These are phyloP conservation scores for Alternaria conjuncta DNA, from an alignment of 2,329 filamentous ascomycete genomes.

Conservation along the genomic window DNA sequence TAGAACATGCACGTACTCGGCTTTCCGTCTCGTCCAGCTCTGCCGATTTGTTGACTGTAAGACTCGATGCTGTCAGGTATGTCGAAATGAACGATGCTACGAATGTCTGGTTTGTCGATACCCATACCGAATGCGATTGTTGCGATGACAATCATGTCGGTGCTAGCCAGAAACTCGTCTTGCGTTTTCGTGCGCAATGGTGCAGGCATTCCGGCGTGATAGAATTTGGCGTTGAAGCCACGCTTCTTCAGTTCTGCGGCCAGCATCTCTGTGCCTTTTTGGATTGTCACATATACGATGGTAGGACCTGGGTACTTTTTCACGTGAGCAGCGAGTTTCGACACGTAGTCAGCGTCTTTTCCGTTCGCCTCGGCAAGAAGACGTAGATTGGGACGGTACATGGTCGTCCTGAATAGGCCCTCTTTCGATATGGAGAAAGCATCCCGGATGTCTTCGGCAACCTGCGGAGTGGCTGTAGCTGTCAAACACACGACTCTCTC, in stretches of 20 bases:
- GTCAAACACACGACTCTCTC: constrained; percentile 76
- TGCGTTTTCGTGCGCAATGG: constrained; percentile 73
- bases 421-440: constrained; percentile 81
- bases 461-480: constrained; percentile 82
- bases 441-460: constrained; percentile 79
- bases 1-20: constrained; percentile 65
- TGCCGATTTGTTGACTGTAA: constrained; percentile 96
- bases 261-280: constrained; percentile 64
- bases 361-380: constrained; percentile 67
- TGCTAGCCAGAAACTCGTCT: constrained; percentile 77
- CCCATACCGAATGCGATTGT: constrained; percentile 99
- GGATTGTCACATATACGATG: constrained; percentile 67
- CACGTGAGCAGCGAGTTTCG: constrained; percentile 66
- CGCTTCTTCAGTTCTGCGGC: constrained; percentile 69
- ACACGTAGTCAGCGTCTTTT: constrained; percentile 72
- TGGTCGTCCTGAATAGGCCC: constrained; percentile 65
- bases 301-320: constrained; percentile 60
- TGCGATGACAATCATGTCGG: constrained; percentile 85
- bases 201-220: constrained; percentile 78
- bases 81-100: constrained; percentile 91
- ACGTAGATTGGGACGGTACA: constrained; percentile 65
- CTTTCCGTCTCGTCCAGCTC: constrained; percentile 87
- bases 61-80: constrained; percentile 94
- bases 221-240: constrained; percentile 76
- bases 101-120: constrained; percentile 94